Evolutionary conservation across 2,329 filamentous ascomycete genomes (phyloP).

Genomic region (Sporothrix brasiliensis): DNA sequence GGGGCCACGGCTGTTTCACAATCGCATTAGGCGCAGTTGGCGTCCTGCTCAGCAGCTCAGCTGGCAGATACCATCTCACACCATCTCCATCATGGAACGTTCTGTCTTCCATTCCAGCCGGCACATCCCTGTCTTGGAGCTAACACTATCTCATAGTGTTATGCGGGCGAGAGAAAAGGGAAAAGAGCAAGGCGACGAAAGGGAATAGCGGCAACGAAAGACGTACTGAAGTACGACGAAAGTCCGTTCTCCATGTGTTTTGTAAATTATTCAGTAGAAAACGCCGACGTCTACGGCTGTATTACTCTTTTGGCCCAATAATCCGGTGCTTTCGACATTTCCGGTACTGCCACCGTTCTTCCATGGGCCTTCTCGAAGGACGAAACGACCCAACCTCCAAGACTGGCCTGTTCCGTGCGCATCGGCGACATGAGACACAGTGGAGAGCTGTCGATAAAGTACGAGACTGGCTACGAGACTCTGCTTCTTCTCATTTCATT

Average conservation of each 20-base stretch:
- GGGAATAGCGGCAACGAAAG: neutral
- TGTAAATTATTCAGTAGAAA: no score
- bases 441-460: neutral
- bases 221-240: no score
- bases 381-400: neutral
- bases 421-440: neutral
- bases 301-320: no score
- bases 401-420: neutral
- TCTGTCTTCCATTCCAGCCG: neutral
- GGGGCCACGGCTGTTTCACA: slow-evolving; percentile 16
- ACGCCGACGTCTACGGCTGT: no score
- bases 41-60: neutral
- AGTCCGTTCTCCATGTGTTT: no score
- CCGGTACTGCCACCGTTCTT: slow-evolving; percentile 10
- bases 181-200: slow-evolving; percentile 12
- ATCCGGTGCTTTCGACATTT: neutral
- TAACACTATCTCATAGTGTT: neutral
- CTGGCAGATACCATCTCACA: neutral
- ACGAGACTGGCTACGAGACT: slow-evolving; percentile 4
- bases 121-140: neutral
- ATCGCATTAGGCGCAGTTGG: slow-evolving; percentile 15
- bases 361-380: slow-evolving; percentile 35
- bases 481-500: neutral
- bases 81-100: neutral
- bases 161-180: slow-evolving; percentile 23